Evolutionary conservation across 163 green algal genomes (phyloP), one percentile per base, ranked within the genome.

Genomic region (Prototheca stagnorum): DNA sequence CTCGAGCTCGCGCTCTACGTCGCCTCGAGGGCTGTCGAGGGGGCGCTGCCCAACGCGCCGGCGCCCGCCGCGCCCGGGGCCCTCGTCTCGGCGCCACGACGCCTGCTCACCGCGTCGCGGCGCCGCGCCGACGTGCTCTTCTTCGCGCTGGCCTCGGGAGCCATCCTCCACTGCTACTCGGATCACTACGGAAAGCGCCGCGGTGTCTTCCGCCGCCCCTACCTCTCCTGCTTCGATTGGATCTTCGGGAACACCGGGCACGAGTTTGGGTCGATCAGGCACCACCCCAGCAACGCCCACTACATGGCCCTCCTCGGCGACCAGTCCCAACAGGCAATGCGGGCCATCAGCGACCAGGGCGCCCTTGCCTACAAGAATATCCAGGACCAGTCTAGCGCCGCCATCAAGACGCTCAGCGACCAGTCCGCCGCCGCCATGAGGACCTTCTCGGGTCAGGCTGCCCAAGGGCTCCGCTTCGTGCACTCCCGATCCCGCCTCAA

Each of bases 1-100:
- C 93, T 93, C 81, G 87, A 97, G 69, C 77, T 97, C 35, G 86
- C 86, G 9, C 62, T 93, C 35, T 97, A 95, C 72, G 88, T 78
- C 62, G 23, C 70, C 19, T 76, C 72, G 0, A 9, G 31, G 31
- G 31, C 31, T 12, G 11, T 37, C 11, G 31, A 37, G 31, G 31
- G 31, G 11, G 31, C 12, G 11, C 31, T 37, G 31, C 11, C 11
- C 11, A 12, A 37, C 31, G n/a, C n/a, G n/a, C n/a, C n/a, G n/a
- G n/a, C n/a, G n/a, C n/a, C n/a, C n/a, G n/a, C n/a, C n/a, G n/a
- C n/a, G n/a, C n/a, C n/a, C n/a, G n/a, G n/a, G n/a, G n/a, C n/a
- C n/a, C n/a, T n/a, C n/a, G n/a, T n/a, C n/a, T n/a, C n/a, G n/a
- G n/a, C n/a, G n/a, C n/a, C n/a, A n/a, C n/a, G n/a, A n/a, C n/a